A percentile compares a stretch with the other conserved stretches of the same genome.
Conservation (phyloP, 2,329 filamentous ascomycete genomes). For the Hymenoscyphus fructigenus region DNA sequence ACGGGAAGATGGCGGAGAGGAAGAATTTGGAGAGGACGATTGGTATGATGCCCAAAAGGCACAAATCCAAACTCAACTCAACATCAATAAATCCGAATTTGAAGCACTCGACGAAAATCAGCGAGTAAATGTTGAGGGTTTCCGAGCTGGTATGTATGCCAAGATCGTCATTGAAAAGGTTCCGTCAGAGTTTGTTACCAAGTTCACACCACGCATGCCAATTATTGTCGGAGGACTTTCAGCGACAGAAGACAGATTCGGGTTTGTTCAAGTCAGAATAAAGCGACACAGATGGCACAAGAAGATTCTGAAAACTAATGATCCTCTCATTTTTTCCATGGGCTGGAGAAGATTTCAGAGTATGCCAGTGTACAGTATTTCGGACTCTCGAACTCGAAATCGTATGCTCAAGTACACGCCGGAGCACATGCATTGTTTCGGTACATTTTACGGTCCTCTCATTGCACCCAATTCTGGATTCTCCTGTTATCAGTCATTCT, state of each 20-base stretch:
- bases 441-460: constrained; percentile 90
- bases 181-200: constrained; percentile 82
- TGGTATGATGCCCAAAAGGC: constrained; percentile 99
- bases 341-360: constrained; percentile 96
- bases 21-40: constrained; percentile 92
- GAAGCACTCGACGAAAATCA: constrained; percentile 82
- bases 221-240: constrained; percentile 89
- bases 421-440: constrained; percentile 99
- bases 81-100: constrained; percentile 95
- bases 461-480: constrained; percentile 96
- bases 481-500: constrained; percentile 87
- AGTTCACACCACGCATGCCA: constrained; percentile 79
- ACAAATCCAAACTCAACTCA: constrained; percentile 87
- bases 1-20: constrained; percentile 62
- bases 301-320: constrained; percentile 97
- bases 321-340: constrained; percentile 93
- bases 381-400: constrained; percentile 88
- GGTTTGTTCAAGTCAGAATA: constrained; percentile 92
- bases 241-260: constrained; percentile 91
- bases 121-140: constrained; percentile 81
- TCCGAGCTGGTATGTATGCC: constrained; percentile 88
- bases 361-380: constrained; percentile 90
- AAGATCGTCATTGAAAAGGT: constrained; percentile 87
- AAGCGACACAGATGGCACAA: constrained; percentile 99
- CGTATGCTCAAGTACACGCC: constrained; percentile 99